These are phyloP conservation scores for Tremellales sp. DNA, from an alignment of 1,284 basidiomycete genomes.

Conservation along the genomic window DNA sequence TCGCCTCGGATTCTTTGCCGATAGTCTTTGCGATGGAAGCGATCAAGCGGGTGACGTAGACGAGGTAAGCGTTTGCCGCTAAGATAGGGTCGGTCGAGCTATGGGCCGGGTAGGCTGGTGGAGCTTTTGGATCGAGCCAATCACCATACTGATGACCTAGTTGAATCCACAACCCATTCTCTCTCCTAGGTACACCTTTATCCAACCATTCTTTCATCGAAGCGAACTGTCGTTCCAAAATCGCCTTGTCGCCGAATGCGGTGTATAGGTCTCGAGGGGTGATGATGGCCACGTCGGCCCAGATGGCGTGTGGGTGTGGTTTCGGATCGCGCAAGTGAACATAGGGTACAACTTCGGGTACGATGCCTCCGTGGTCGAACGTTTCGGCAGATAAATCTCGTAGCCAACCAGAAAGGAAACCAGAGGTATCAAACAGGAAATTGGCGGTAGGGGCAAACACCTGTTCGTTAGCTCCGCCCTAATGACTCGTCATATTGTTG, in stretches of 20 bases:
- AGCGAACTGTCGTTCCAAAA: slow-evolving; percentile 24
- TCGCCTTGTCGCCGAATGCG: slow-evolving; percentile 17
- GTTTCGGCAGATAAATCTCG: slow-evolving; percentile 29
- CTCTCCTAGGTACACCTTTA: slow-evolving; percentile 20
- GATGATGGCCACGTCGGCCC: slow-evolving; percentile 29
- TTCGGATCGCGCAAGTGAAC: slow-evolving; percentile 7
- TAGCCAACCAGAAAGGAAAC: slow-evolving; percentile 34
- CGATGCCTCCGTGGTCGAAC: slow-evolving; percentile 13
- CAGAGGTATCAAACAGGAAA: slow-evolving; percentile 30
- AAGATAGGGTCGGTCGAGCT: slow-evolving; percentile 28
- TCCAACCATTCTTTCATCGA: slow-evolving; percentile 34
- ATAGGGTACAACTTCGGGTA: slow-evolving; percentile 30
- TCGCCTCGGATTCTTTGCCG: slow-evolving; percentile 15
- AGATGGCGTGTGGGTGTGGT: slow-evolving; percentile 17
- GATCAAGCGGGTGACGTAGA: slow-evolving; percentile 20
- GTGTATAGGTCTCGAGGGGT: slow-evolving; percentile 31
- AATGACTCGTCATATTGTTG: no score
- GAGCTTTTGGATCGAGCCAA: slow-evolving; percentile 38
- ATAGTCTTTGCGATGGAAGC: slow-evolving; percentile 21
- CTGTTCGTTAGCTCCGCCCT: no score
- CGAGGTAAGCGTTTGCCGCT: slow-evolving; percentile 33
- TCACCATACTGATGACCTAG: slow-evolving; percentile 23
- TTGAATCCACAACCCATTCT: slow-evolving; percentile 20
- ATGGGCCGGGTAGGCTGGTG: slow-evolving; percentile 16
- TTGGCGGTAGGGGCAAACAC: slow-evolving; percentile 34